Conservation (phyloP, 179 eudicot species). For the Beta lomatogona region DNA sequence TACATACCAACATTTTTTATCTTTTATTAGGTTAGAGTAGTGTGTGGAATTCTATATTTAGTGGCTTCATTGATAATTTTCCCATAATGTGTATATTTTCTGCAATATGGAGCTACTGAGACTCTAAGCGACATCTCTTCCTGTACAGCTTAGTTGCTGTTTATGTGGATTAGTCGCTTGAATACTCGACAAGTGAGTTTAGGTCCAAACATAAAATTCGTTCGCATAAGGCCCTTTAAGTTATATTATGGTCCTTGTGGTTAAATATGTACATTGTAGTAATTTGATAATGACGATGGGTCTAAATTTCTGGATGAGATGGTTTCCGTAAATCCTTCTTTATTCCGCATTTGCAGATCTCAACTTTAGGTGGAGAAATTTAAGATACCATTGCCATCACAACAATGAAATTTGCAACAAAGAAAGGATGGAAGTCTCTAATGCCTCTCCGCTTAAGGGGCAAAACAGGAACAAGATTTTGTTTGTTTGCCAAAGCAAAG, state of each 20-base stretch:
- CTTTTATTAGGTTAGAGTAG: not conserved
- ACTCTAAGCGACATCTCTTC: too few relatives aligned
- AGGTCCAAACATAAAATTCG: not conserved
- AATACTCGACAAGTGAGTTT: not conserved
- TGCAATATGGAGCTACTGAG: too few relatives aligned
- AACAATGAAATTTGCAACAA: constrained; percentile 64
- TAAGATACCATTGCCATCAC: constrained; percentile 13
- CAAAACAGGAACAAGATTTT: constrained; percentile 67
- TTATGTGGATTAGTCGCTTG: not conserved
- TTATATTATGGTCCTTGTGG: not conserved
- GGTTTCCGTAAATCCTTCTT: not conserved
- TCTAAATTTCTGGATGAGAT: not conserved
- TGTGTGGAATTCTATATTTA: not conserved
- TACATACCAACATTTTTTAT: not conserved
- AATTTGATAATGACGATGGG: not conserved
- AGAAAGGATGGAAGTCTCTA: constrained; percentile 76
- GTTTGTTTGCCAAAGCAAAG: constrained; percentile 69
- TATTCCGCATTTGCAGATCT: constrained; percentile 35
- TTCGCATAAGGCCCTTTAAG: not conserved
- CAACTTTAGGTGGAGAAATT: constrained; percentile 31
- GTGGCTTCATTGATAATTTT: too few relatives aligned
- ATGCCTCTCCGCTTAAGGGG: constrained; percentile 59
- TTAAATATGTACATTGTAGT: not conserved
- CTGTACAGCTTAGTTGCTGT: not conserved
- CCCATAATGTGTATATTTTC: too few relatives aligned